phyloP scores from a whole-genome alignment of 257 asterid genomes.

The Oldenlandia corymbosa region DNA sequence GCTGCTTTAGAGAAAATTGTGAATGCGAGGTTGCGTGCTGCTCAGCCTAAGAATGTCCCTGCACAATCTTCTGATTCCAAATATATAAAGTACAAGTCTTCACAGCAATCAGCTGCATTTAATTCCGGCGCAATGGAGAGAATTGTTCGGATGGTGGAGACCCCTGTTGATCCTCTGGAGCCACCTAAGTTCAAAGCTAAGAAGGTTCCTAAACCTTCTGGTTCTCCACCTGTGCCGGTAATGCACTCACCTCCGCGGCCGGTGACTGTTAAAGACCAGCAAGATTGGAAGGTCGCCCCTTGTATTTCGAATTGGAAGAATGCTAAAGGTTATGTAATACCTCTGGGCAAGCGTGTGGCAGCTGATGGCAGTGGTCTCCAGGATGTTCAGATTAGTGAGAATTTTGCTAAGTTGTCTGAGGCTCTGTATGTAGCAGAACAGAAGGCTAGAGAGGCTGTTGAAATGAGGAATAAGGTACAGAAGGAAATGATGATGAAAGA shows the following conservation, averaged over 20 bases:
- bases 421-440: conserved; percentile 78
- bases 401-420: conserved; percentile 75
- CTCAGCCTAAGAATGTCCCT: conserved; percentile 89
- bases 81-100: conserved; percentile 90
- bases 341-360: conserved; percentile 90
- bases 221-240: conserved; percentile 95
- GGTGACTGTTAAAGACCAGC: conserved; percentile 88
- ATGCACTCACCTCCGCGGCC: conserved; percentile 97
- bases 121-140: conserved; percentile 95
- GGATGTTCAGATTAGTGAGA: conserved; percentile 89
- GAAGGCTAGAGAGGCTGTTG: conserved; percentile 93
- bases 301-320: conserved; percentile 97
- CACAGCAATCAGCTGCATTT: conserved; percentile 88
- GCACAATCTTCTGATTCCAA: conserved; percentile 65
- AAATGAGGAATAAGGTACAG: conserved; percentile 87
- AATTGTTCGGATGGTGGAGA: conserved; percentile 87
- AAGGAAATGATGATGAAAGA: conserved; percentile 91
- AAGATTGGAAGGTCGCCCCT: conserved; percentile 93
- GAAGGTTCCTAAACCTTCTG: conserved; percentile 87
- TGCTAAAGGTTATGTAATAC: conserved; percentile 88
- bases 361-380: conserved; percentile 96
- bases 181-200: conserved; percentile 94
- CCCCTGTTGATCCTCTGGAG: conserved; percentile 86
- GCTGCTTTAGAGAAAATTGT: conserved; percentile 94
- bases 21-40: conserved; percentile 83